Conservation (phyloP, 2,329 filamentous ascomycete genomes). For the Dryadomyces quercus-mongolicae region DNA sequence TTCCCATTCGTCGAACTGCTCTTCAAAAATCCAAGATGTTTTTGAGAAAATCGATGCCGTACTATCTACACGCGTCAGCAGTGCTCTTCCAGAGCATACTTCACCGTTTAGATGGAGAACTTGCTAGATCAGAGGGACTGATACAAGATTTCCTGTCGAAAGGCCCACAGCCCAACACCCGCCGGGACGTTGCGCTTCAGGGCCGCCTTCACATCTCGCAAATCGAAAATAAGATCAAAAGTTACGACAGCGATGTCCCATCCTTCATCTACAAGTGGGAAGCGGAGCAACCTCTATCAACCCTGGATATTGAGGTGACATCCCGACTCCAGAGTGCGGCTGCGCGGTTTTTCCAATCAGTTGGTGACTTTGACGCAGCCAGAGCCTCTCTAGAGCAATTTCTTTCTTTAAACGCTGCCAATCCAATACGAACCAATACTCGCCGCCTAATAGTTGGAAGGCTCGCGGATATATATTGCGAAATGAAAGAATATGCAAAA, state of each 20-base stretch:
- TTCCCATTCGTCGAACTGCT: not conserved
- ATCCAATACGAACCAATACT: not conserved
- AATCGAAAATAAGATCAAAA: slow-evolving; percentile 5
- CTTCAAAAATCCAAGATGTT: not conserved
- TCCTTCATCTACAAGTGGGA: slow-evolving; percentile 4
- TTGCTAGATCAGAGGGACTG: not conserved
- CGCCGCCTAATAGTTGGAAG: not conserved
- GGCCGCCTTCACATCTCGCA: slow-evolving; percentile 6
- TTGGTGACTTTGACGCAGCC: slow-evolving; percentile 1
- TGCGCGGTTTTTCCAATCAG: slow-evolving; percentile 4
- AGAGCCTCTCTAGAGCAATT: slow-evolving; percentile 2
- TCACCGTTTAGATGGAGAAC: not conserved
- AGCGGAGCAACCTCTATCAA: not conserved
- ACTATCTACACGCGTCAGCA: slow-evolving; percentile 4
- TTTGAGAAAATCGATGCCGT: slow-evolving; percentile 1
- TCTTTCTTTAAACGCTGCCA: not conserved
- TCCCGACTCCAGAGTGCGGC: not conserved
- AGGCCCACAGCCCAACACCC: not conserved
- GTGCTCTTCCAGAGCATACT: slow-evolving; percentile 4
- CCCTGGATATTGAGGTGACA: slow-evolving; percentile 1
- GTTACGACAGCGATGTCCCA: slow-evolving; percentile 2
- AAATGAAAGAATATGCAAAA: not conserved
- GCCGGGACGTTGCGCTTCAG: not conserved
- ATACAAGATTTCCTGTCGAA: not conserved
- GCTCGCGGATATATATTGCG: slow-evolving; percentile 1